phyloP scores from a whole-genome alignment of 192 early-diverging fungal species.

The Coemansia sp. region DNA sequence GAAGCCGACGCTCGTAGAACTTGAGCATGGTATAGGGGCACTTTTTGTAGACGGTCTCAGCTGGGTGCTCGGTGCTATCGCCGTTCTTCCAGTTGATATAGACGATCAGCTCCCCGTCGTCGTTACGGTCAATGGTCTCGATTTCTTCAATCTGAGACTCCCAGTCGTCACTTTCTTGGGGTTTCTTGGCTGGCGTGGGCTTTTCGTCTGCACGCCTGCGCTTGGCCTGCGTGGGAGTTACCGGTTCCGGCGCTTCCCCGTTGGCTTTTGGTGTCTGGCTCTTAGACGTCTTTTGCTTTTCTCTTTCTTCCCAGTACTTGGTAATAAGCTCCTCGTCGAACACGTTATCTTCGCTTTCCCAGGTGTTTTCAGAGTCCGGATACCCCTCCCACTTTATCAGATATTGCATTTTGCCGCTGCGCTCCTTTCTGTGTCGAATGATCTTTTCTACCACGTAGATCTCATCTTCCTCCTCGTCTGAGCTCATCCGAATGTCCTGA shows the following conservation, averaged over 20 bases:
- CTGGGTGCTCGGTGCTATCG: constrained; percentile 35
- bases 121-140: constrained; percentile 24
- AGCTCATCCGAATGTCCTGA: neutral
- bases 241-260: neutral
- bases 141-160: constrained; percentile 29
- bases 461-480: constrained; percentile 16
- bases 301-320: constrained; percentile 33
- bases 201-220: constrained; percentile 17
- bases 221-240: constrained; percentile 11
- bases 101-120: constrained; percentile 31
- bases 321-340: constrained; percentile 33
- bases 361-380: constrained; percentile 52
- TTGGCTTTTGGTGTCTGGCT: constrained; percentile 10
- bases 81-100: constrained; percentile 55
- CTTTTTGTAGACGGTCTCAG: constrained; percentile 35
- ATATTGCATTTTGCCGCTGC: constrained; percentile 25
- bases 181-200: neutral
- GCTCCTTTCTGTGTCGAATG: constrained; percentile 12
- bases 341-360: constrained; percentile 59
- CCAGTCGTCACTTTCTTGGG: constrained; percentile 19
- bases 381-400: constrained; percentile 60
- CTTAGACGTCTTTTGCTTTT: constrained; percentile 8
- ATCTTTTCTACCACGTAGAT: constrained; percentile 29
- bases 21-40: constrained; percentile 53
- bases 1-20: constrained; percentile 57